These are phyloP conservation scores for Wickerhamiella siamensis DNA, from an alignment of 805 yeast genomes.

Conservation along the genomic window DNA sequence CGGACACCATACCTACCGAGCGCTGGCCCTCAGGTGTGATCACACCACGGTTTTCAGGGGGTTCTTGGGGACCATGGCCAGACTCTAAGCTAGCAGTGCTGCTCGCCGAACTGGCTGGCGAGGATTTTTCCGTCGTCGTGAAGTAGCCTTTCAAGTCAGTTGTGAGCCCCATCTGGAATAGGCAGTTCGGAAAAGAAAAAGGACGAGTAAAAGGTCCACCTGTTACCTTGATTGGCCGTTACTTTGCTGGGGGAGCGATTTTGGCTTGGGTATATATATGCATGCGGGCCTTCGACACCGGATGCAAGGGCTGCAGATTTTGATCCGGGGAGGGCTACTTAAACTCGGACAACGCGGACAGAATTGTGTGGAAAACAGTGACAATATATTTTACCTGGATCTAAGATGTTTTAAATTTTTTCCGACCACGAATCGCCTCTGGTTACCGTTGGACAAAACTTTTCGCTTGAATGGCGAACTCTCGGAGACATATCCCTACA, in stretches of 20 bases:
- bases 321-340: background rate
- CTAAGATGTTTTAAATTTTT: no score
- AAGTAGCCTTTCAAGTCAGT: background rate
- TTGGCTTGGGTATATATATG: background rate
- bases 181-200: no score
- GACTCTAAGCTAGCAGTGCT: background rate
- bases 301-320: background rate
- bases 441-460: no score
- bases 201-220: background rate
- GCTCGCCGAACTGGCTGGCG: background rate
- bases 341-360: background rate
- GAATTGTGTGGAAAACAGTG: background rate
- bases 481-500: background rate
- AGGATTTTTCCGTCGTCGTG: background rate
- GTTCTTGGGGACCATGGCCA: background rate
- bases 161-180: background rate
- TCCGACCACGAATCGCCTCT: background rate
- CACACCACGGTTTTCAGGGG: background rate
- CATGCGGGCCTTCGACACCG: background rate
- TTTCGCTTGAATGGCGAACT: background rate
- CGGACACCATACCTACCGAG: slow-evolving; percentile 36
- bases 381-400: background rate
- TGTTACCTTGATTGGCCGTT: background rate
- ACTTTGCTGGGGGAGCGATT: background rate
- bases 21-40: slow-evolving; percentile 1